Conservation (phyloP, 176 grass and related monocot species). For the Eragrostis curvula region DNA sequence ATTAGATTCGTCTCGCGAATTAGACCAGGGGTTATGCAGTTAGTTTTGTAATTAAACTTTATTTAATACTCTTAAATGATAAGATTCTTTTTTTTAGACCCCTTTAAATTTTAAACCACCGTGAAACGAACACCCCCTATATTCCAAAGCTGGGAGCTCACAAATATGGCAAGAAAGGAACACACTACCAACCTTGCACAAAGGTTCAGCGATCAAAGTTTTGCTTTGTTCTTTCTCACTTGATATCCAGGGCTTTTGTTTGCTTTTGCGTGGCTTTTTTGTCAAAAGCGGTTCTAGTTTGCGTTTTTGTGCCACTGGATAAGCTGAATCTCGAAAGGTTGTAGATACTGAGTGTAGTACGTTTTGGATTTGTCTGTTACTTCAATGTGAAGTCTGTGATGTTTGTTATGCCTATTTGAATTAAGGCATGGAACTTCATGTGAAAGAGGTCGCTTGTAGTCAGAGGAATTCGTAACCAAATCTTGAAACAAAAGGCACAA, state of each 20-base stretch:
- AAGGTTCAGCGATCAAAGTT: conserved; percentile 9
- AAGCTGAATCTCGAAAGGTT: background rate
- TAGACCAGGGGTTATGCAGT: too few relatives aligned
- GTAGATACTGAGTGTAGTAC: background rate
- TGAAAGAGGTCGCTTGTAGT: too few relatives aligned
- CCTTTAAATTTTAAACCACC: too few relatives aligned
- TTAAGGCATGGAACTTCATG: too few relatives aligned
- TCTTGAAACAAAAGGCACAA: too few relatives aligned
- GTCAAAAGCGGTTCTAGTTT: background rate
- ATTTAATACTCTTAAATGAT: too few relatives aligned
- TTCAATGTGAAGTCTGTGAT: background rate
- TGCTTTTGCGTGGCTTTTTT: background rate
- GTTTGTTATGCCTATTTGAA: background rate
- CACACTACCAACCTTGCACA: conserved; percentile 28
- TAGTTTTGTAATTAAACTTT: too few relatives aligned
- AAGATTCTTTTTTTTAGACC: too few relatives aligned
- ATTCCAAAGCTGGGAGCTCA: conserved; percentile 17
- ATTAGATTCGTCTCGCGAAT: too few relatives aligned
- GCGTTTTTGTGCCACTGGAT: background rate
- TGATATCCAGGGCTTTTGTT: background rate
- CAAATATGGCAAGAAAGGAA: conserved; percentile 11
- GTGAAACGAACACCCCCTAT: too few relatives aligned
- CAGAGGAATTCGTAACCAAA: too few relatives aligned
- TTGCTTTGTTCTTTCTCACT: background rate
- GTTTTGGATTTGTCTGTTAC: background rate